Percentiles rank a stretch among this genome's conserved stretches.
These are phyloP conservation scores for Cytospora schulzeri DNA, from an alignment of 2,329 filamentous ascomycete species.

Conservation along the genomic window DNA sequence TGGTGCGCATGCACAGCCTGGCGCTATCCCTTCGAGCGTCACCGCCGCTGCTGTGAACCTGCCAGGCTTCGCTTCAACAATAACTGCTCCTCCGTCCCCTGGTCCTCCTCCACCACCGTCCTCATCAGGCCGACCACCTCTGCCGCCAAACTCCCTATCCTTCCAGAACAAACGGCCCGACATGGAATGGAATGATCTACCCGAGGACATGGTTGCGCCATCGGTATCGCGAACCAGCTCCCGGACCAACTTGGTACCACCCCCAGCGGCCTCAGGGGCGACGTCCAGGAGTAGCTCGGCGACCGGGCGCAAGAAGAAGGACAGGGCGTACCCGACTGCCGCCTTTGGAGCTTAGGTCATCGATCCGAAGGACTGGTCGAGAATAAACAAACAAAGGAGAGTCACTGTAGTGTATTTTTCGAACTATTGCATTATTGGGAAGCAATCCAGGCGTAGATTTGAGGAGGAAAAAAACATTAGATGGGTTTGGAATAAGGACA, in stretches of 20 bases:
- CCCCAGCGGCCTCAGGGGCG: constrained; percentile 41
- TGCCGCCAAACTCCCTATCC: constrained; percentile 43
- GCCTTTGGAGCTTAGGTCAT: constrained; percentile 55
- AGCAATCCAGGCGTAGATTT: neutral
- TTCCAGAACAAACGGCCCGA: constrained; percentile 62
- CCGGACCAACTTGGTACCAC: constrained; percentile 29
- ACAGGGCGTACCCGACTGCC: constrained; percentile 63
- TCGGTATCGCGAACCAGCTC: constrained; percentile 21
- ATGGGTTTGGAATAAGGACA: neutral
- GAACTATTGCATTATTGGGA: neutral
- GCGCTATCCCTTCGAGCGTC: constrained; percentile 29
- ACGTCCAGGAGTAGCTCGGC: constrained; percentile 59
- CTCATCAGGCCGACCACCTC: constrained; percentile 28
- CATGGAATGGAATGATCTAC: constrained; percentile 68
- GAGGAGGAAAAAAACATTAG: too few relatives aligned
- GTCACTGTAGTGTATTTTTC: neutral
- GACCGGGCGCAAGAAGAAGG: constrained; percentile 55
- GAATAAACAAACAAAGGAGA: neutral
- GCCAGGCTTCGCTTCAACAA: constrained; percentile 16
- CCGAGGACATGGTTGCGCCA: constrained; percentile 56
- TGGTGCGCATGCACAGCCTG: neutral
- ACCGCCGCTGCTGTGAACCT: constrained; percentile 37
- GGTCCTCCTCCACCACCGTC: constrained; percentile 18
- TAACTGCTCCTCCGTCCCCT: constrained; percentile 24
- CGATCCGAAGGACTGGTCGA: neutral